Evolutionary conservation across 2,329 filamentous ascomycete species (phyloP).

Genomic region (Zelopaecilomyces penicillatus): DNA sequence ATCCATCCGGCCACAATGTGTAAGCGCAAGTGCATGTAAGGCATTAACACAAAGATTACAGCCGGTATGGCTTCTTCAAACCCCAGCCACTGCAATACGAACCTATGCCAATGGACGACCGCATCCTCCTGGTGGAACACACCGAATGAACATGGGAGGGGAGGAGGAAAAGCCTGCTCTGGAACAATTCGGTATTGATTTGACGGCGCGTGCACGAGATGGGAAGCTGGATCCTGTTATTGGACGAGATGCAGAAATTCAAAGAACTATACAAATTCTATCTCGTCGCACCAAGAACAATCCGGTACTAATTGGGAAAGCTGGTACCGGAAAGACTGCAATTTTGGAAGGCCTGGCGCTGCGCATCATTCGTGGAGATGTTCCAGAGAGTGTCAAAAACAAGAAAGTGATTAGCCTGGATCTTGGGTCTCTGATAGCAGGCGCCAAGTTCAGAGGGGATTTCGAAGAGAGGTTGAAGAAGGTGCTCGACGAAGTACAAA

Average conservation of each 20-base stretch:
- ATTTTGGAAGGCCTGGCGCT: slow-evolving; percentile 85
- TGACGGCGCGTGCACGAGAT: slow-evolving; percentile 74
- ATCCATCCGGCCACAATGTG: slow-evolving; percentile 21
- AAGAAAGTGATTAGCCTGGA: slow-evolving; percentile 85
- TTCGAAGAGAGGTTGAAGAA: slow-evolving; percentile 92
- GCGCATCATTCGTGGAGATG: slow-evolving; percentile 83
- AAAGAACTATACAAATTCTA: slow-evolving; percentile 87
- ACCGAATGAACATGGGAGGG: slow-evolving; percentile 82
- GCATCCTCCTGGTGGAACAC: slow-evolving; percentile 83
- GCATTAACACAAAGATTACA: slow-evolving; percentile 10
- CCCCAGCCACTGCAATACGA: slow-evolving; percentile 34
- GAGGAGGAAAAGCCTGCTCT: slow-evolving; percentile 74
- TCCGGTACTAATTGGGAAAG: slow-evolving; percentile 84
- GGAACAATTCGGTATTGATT: slow-evolving; percentile 83
- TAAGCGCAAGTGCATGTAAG: slow-evolving; percentile 12
- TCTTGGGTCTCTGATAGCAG: slow-evolving; percentile 85
- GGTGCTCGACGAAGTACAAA: slow-evolving; percentile 83
- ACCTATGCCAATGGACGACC: slow-evolving; percentile 64
- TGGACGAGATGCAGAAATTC: slow-evolving; percentile 83
- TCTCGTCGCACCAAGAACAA: slow-evolving; percentile 94
- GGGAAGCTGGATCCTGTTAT: slow-evolving; percentile 96
- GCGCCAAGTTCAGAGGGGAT: slow-evolving; percentile 90
- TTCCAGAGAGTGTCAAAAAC: slow-evolving; percentile 92
- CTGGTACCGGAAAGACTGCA: slow-evolving; percentile 89
- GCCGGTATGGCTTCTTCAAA: no score